Evolutionary conservation across 441 rosid species (phyloP).

Genomic region (Heliophila coronopifolia): DNA sequence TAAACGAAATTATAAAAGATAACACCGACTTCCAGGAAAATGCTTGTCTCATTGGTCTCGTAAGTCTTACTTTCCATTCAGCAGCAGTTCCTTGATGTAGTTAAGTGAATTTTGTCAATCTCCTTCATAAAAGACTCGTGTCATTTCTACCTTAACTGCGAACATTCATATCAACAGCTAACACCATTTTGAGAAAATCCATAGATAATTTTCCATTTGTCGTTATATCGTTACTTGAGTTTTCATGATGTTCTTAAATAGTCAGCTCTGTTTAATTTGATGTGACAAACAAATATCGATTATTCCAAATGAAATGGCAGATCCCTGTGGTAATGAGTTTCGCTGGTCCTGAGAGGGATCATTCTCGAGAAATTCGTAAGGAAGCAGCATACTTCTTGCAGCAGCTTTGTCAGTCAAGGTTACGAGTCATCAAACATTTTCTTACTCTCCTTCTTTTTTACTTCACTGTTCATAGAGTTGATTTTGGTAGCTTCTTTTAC

Average conservation of each 20-base stretch:
- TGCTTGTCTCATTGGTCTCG: conserved; percentile 95
- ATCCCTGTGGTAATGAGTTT: conserved; percentile 77
- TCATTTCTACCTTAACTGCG: conserved; percentile 4
- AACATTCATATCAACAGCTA: conserved; percentile 4
- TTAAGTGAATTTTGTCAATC: background rate
- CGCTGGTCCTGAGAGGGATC: conserved; percentile 62
- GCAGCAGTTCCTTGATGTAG: conserved; percentile 7
- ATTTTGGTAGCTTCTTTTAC: conserved; percentile 32
- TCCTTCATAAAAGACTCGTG: background rate
- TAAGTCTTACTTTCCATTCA: conserved; percentile 36
- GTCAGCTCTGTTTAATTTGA: background rate
- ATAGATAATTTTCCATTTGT: background rate
- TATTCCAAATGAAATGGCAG: conserved; percentile 39
- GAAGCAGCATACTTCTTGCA: conserved; percentile 91
- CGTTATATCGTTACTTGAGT: background rate
- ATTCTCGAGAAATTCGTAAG: conserved; percentile 81
- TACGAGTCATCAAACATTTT: conserved; percentile 17
- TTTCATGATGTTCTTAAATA: background rate
- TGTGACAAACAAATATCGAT: conserved; percentile 10
- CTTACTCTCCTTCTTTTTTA: background rate
- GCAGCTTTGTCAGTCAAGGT: conserved; percentile 99
- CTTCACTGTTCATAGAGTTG: conserved; percentile 22
- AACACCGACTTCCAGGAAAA: conserved; percentile 88
- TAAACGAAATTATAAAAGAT: conserved; percentile 80
- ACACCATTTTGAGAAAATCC: background rate